A percentile compares a stretch with the other conserved stretches of the same genome.
These are phyloP conservation scores for Conticribra guillardii DNA, from an alignment of 108 stramenopile genomes.

Conservation along the genomic window DNA sequence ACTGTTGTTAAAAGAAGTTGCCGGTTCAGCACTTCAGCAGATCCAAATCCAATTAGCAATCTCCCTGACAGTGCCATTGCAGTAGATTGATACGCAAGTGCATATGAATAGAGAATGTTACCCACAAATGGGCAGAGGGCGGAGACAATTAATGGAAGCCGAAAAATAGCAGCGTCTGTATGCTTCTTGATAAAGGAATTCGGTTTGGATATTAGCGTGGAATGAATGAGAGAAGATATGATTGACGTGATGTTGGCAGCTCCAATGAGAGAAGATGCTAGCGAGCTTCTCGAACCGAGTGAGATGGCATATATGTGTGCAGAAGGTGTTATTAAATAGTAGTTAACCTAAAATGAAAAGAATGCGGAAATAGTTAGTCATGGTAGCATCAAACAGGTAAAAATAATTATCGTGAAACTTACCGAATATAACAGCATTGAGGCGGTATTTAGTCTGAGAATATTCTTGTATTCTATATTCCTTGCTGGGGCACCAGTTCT, in stretches of 20 bases:
- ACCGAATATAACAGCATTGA: constrained; percentile 44
- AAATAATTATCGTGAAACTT: constrained; percentile 4
- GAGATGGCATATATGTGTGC: constrained; percentile 28
- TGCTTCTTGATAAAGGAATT: constrained; percentile 34
- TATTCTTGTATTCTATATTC: constrained; percentile 7
- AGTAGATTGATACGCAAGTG: constrained; percentile 17
- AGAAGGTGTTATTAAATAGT: constrained; percentile 36
- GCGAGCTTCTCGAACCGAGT: constrained; percentile 33
- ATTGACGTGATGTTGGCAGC: constrained; percentile 36
- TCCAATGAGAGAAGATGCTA: constrained; percentile 26
- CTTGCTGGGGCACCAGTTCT: not conserved
- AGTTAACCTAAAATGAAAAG: constrained; percentile 30
- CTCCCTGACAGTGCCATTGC: constrained; percentile 43
- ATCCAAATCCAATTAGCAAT: constrained; percentile 45
- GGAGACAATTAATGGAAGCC: constrained; percentile 24
- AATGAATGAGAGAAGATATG: constrained; percentile 28
- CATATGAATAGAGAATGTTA: constrained; percentile 38
- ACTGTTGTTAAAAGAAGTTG: constrained; percentile 24
- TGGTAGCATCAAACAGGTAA: not conserved
- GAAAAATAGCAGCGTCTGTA: constrained; percentile 19
- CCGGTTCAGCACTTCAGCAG: constrained; percentile 34
- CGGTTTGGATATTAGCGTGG: constrained; percentile 24
- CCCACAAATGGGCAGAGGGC: constrained; percentile 29
- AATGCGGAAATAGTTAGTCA: not conserved
- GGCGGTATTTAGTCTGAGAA: constrained; percentile 30